These are phyloP conservation scores for Xerocomellus dryophilus DNA, from an alignment of 768 basidiomycete species.

Conservation along the genomic window DNA sequence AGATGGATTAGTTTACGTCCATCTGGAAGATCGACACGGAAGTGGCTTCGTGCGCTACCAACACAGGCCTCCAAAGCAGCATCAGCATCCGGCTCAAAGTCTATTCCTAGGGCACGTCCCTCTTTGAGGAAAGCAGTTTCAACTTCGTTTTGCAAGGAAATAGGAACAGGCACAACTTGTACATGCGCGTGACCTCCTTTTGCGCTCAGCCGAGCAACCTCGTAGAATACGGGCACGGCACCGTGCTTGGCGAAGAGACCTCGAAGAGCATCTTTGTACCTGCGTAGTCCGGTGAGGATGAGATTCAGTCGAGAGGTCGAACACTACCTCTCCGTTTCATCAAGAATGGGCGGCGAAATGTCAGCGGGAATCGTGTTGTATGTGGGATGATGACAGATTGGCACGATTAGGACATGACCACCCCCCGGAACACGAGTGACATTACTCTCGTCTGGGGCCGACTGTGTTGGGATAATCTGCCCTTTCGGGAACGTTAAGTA, in stretches of 20 bases:
- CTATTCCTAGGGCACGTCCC: constrained; percentile 62
- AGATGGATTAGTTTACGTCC: no score
- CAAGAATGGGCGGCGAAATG: constrained; percentile 66
- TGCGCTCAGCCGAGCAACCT: constrained; percentile 77
- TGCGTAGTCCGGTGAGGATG: constrained; percentile 25
- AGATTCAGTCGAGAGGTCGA: neutral
- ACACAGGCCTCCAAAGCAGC: constrained; percentile 52
- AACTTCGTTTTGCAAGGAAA: constrained; percentile 56
- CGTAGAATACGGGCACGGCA: constrained; percentile 74
- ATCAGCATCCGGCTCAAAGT: constrained; percentile 72
- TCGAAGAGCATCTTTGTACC: constrained; percentile 76
- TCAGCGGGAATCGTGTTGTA: constrained; percentile 78
- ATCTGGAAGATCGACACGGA: constrained; percentile 86
- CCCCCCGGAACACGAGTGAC: constrained; percentile 75
- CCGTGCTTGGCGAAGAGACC: constrained; percentile 69
- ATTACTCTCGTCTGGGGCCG: constrained; percentile 41
- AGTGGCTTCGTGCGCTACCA: constrained; percentile 68
- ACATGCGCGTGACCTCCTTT: constrained; percentile 95
- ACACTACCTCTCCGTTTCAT: constrained; percentile 73
- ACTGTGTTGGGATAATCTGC: constrained; percentile 82
- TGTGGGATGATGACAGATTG: constrained; percentile 92
- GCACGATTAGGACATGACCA: constrained; percentile 91
- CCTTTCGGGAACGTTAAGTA: constrained; percentile 97
- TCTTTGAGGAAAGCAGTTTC: constrained; percentile 71
- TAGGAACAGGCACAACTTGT: constrained; percentile 78